phyloP scores from a whole-genome alignment of 2,329 filamentous ascomycete species.

The Biscogniauxia marginata region DNA sequence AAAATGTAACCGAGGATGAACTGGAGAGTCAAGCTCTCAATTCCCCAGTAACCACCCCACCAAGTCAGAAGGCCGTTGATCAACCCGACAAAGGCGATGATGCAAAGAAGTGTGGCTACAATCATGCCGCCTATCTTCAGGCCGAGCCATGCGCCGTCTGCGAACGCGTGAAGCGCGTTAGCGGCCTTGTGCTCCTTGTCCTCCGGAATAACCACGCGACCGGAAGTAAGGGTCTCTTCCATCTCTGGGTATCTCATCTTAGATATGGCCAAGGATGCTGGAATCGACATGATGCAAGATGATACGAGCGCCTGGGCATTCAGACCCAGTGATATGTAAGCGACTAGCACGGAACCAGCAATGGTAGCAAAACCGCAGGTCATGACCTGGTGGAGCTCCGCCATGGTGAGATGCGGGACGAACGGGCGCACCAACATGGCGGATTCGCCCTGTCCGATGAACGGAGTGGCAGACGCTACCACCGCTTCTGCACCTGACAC shows the following conservation, averaged over 20 bases:
- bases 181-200: conserved; percentile 73
- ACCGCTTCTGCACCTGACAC: conserved; percentile 93
- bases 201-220: conserved; percentile 76
- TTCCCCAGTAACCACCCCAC: conserved; percentile 70
- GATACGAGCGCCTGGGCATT: conserved; percentile 84
- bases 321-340: conserved; percentile 80
- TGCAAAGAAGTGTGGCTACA: conserved; percentile 66
- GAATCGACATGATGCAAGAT: conserved; percentile 94
- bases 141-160: conserved; percentile 72
- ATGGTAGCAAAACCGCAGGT: conserved; percentile 91
- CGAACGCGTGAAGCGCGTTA: conserved; percentile 76
- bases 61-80: conserved; percentile 68
- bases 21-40: conserved; percentile 66
- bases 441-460: conserved; percentile 92
- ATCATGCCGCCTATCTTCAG: conserved; percentile 77
- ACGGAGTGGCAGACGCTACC: conserved; percentile 87
- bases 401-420: conserved; percentile 78
- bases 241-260: conserved; percentile 89
- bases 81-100: conserved; percentile 67
- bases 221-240: conserved; percentile 81
- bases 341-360: conserved; percentile 80
- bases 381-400: conserved; percentile 91
- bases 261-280: conserved; percentile 82
- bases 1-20: conserved; percentile 70
- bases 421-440: conserved; percentile 91